A percentile compares a stretch with the other conserved stretches of the same genome.
Conservation (phyloP, 1,284 basidiomycete species). For the Rhodotorula sp. region DNA sequence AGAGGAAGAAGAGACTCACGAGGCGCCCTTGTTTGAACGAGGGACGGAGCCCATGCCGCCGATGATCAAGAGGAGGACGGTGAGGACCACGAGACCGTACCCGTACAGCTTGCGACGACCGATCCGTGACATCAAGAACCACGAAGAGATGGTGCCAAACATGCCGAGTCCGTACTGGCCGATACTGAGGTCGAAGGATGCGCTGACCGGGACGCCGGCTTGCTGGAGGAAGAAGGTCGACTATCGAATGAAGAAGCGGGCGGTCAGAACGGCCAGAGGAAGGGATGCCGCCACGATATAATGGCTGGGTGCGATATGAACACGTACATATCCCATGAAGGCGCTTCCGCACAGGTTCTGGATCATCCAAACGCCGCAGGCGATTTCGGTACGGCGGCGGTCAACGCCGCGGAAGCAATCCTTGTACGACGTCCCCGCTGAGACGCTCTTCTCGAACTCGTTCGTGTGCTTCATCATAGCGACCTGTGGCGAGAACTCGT, state of each 20-base stretch:
- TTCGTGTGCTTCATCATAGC: constrained; percentile 50
- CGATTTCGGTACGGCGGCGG: constrained; percentile 53
- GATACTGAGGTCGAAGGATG: constrained; percentile 36
- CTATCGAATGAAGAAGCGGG: neutral
- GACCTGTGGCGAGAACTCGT: neutral
- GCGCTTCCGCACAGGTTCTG: constrained; percentile 42
- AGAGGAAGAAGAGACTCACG: neutral
- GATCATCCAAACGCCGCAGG: constrained; percentile 36
- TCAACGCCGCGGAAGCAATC: constrained; percentile 55
- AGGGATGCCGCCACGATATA: too few relatives aligned
- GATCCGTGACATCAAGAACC: constrained; percentile 51
- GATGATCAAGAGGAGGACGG: constrained; percentile 53
- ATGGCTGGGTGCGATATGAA: neutral
- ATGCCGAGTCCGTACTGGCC: constrained; percentile 49
- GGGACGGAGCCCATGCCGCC: constrained; percentile 51
- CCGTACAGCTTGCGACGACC: constrained; percentile 55
- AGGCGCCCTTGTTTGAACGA: neutral
- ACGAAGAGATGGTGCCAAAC: constrained; percentile 50
- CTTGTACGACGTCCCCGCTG: constrained; percentile 49
- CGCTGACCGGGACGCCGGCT: constrained; percentile 48
- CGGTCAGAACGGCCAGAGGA: neutral
- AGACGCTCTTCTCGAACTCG: constrained; percentile 49
- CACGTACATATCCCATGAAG: constrained; percentile 20
- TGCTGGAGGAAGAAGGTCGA: constrained; percentile 50
- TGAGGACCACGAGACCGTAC: constrained; percentile 52